Evolutionary conservation across 129 eudicot genomes (phyloP), one percentile per base, ranked within the genome.

Genomic region (Gnaphalium uliginosum): DNA sequence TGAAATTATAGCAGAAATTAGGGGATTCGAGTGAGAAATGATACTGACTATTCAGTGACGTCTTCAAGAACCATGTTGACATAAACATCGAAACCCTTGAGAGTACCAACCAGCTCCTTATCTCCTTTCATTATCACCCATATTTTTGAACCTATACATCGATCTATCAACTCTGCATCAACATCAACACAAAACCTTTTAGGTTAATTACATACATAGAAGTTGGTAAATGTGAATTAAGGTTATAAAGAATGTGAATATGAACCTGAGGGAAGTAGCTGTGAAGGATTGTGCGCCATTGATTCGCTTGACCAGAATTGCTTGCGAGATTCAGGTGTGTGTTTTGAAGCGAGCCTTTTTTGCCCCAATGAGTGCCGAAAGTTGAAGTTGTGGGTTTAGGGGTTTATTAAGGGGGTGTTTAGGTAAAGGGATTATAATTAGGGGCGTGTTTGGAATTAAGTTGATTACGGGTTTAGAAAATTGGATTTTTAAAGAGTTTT

Each of bases 11-110:
- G 53, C n/a, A 46, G 53, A 46, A 9, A 14, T 14, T 46, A 46
- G 53, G 53, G 6, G 53, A 2, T 46, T 46, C 0, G 53, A 46
- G 18, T 13, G 53, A 67, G 73, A 70, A 6, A 18, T 51, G 8
- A 19, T 18, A 84, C 96, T 64, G 54, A 92, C 97, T 94, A 94
- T 85, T 94, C 98, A 68, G 97, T 94, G 70, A 94, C 97, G 71
- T 94, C 98, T 85, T 94, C 98, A n/a, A 94, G 96, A 27, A 94
- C 98, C 98, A 94, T 90, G 82, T 94, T 94, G 69, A 94, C 98
- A 60, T 94, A 94, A 41, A 94, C 98, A 74, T 94, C 98, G 71
- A 94, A 94, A 61, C 97, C 98, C 43, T 86, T 83, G 39, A 93
- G 97, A 2, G 98, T 93, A 5, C 98, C 98, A 30, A 93, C 98